Evolutionary conservation across 257 asterid species (phyloP).

Genomic region (Solanum megistacrolobum): DNA sequence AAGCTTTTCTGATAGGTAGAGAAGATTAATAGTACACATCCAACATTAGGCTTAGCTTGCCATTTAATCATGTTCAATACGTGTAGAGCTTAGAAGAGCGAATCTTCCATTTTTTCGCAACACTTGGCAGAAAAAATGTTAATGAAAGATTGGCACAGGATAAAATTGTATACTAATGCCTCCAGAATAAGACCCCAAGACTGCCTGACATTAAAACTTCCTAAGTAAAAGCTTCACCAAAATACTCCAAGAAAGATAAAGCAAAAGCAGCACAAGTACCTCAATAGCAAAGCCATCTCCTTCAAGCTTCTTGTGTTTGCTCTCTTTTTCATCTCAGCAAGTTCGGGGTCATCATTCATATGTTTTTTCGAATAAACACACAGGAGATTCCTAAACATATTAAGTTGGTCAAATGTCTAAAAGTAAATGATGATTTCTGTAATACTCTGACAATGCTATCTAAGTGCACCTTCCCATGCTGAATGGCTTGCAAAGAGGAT

Average conservation of each 20-base stretch:
- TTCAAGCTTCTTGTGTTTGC: constrained; percentile 94
- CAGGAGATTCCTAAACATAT: constrained; percentile 65
- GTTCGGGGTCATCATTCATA: constrained; percentile 80
- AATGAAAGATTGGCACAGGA: neutral
- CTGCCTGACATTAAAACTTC: neutral
- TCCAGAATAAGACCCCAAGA: neutral
- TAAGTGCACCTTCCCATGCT: constrained; percentile 91
- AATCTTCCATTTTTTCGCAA: neutral
- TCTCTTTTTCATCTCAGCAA: constrained; percentile 69
- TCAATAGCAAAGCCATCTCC: constrained; percentile 84
- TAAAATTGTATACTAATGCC: neutral
- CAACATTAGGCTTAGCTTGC: neutral
- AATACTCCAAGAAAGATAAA: neutral
- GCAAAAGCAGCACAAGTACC: constrained; percentile 23
- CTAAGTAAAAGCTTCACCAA: neutral
- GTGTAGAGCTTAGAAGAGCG: neutral
- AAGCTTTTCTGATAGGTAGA: neutral
- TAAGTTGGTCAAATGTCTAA: neutral
- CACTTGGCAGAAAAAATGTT: neutral
- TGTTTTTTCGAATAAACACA: constrained; percentile 94
- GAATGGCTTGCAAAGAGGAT: constrained; percentile 97
- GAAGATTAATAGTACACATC: neutral
- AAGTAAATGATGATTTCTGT: neutral
- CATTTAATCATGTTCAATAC: neutral
- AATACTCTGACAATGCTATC: neutral